A percentile compares a stretch with the other conserved stretches of the same genome.
Conservation (phyloP, 2,329 filamentous ascomycete genomes). For the Penicillium sp. region DNA sequence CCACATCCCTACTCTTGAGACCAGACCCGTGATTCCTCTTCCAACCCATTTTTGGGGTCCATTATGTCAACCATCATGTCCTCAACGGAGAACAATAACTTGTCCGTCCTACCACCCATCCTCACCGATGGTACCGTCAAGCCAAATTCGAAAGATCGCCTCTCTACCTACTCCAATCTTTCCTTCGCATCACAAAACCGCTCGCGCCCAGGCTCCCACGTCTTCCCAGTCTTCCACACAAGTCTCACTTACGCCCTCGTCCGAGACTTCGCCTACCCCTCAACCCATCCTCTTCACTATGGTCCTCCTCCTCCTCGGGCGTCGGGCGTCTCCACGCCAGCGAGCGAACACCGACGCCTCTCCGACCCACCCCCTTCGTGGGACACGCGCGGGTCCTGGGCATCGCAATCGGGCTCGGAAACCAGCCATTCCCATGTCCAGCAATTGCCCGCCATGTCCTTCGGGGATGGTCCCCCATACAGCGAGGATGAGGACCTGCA, state of each 20-base stretch:
- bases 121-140: constrained; percentile 55
- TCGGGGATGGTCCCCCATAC: constrained; percentile 86
- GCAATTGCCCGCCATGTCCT: constrained; percentile 78
- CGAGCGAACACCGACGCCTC: constrained; percentile 75
- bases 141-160: constrained; percentile 74
- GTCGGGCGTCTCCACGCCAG: constrained; percentile 81
- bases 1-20: constrained; percentile 19
- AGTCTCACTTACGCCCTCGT: constrained; percentile 86
- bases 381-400: constrained; percentile 65
- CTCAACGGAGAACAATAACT: constrained; percentile 33
- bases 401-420: constrained; percentile 49
- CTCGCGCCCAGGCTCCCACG: constrained; percentile 77
- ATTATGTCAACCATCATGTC: constrained; percentile 37
- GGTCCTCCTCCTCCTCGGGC: constrained; percentile 75
- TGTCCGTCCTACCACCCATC: constrained; percentile 48
- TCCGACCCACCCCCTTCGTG: constrained; percentile 75
- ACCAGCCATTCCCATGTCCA: constrained; percentile 56
- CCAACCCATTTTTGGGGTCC: constrained; percentile 15
- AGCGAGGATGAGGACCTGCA: constrained; percentile 95
- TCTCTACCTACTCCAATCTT: constrained; percentile 79
- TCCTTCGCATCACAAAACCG: constrained; percentile 59
- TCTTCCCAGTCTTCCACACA: constrained; percentile 81
- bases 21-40: constrained; percentile 22
- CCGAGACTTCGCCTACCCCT: constrained; percentile 91
- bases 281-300: constrained; percentile 84